These are phyloP conservation scores for Acacia pycnantha DNA, from an alignment of 331 rosid genomes.

Conservation along the genomic window DNA sequence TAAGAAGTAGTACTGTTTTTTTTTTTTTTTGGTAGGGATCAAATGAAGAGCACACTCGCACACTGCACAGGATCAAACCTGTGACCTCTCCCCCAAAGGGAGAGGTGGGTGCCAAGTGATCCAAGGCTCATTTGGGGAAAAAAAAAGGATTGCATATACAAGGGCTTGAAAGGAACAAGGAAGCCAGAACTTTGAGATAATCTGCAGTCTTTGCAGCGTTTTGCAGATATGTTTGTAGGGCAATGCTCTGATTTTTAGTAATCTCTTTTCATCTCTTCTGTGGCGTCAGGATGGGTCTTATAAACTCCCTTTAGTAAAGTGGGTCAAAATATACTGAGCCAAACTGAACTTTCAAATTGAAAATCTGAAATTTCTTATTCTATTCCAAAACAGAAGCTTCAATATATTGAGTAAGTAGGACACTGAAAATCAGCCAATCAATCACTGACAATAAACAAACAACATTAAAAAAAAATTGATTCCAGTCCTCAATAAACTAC, in stretches of 20 bases:
- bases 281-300: neutral
- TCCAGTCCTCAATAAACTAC: neutral
- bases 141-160: neutral
- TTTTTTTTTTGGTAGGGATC: too few species aligned
- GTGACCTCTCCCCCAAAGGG: too few species aligned
- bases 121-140: too few species aligned
- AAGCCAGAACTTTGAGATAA: neutral
- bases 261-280: neutral
- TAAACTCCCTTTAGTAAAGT: neutral
- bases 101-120: too few species aligned
- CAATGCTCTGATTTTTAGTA: neutral
- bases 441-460: neutral
- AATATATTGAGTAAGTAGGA: neutral
- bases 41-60: too few species aligned
- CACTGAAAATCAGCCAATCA: neutral
- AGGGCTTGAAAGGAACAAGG: neutral
- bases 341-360: neutral
- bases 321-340: neutral
- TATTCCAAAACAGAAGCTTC: neutral
- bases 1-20: neutral
- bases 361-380: neutral
- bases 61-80: too few species aligned
- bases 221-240: neutral
- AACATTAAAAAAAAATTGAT: neutral
- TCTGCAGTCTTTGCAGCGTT: neutral